Evolutionary conservation across 495 filamentous ascomycete genomes (phyloP).

Genomic region (Sphaerosporella brunnea): DNA sequence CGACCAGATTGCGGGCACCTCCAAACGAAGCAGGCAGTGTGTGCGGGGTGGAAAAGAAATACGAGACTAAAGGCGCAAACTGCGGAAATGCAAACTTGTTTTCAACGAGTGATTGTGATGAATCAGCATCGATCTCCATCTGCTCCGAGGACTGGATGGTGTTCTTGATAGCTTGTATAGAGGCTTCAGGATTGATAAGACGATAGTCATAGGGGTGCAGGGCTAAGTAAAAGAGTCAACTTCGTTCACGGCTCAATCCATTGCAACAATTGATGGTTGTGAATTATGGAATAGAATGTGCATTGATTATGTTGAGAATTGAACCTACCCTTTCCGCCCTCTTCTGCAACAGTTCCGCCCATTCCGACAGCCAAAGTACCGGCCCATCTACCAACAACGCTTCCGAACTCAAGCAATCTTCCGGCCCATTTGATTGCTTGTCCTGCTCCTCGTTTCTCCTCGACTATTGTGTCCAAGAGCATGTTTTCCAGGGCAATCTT

Average conservation of each 20-base stretch:
- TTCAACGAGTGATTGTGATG: too few relatives aligned
- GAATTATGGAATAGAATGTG: background rate
- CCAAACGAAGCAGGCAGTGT: background rate
- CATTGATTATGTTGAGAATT: background rate
- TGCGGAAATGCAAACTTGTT: constrained; percentile 27
- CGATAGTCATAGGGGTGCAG: constrained; percentile 55
- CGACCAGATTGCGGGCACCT: background rate
- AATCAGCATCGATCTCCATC: constrained; percentile 17
- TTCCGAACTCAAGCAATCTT: constrained; percentile 61
- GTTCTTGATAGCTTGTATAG: constrained; percentile 30
- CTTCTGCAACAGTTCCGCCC: constrained; percentile 68
- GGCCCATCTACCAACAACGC: constrained; percentile 70
- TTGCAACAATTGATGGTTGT: background rate
- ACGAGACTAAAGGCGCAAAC: constrained; percentile 23
- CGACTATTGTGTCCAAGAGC: constrained; percentile 45
- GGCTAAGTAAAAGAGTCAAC: constrained; percentile 3
- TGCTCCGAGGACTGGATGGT: constrained; percentile 3
- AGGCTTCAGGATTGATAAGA: constrained; percentile 38
- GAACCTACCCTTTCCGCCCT: constrained; percentile 56
- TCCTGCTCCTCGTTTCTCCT: constrained; percentile 47
- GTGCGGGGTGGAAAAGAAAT: constrained; percentile 21
- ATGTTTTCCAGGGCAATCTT: constrained; percentile 31
- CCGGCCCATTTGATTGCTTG: constrained; percentile 84
- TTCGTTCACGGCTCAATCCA: background rate
- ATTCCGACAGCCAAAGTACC: constrained; percentile 61